These are phyloP conservation scores for Cardamine resedifolia DNA, from an alignment of 345 rosid genomes.

Conservation along the genomic window DNA sequence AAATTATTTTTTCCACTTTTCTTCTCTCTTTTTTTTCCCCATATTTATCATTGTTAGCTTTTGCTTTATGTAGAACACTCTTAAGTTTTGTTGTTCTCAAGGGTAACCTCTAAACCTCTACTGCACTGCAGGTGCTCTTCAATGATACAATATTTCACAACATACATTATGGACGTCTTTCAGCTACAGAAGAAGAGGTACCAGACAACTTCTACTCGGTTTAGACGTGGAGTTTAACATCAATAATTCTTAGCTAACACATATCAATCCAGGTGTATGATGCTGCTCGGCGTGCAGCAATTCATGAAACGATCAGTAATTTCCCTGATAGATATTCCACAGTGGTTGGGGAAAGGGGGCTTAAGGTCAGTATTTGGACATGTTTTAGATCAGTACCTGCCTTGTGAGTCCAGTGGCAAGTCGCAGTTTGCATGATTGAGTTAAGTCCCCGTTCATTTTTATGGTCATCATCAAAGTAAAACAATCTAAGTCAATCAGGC, in stretches of 20 bases:
- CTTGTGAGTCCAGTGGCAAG: slow-evolving; percentile 9
- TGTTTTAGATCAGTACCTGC: slow-evolving; percentile 11
- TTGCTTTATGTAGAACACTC: not conserved
- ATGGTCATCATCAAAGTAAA: not conserved
- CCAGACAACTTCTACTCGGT: slow-evolving; percentile 16
- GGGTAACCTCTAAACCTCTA: slow-evolving; percentile 32
- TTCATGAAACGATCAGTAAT: slow-evolving; percentile 86
- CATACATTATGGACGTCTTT: slow-evolving; percentile 89
- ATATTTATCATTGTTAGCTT: slow-evolving; percentile 4
- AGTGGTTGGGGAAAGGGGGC: slow-evolving; percentile 96
- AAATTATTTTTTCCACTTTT: not conserved
- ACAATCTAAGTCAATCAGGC: too few species aligned
- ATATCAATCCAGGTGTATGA: slow-evolving; percentile 69
- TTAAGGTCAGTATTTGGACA: slow-evolving; percentile 68
- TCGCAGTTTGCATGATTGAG: slow-evolving; percentile 7
- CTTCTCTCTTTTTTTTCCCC: not conserved
- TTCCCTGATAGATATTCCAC: slow-evolving; percentile 94
- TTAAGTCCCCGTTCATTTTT: not conserved
- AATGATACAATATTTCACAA: slow-evolving; percentile 95
- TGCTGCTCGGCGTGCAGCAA: slow-evolving; percentile 93
- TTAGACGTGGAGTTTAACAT: not conserved
- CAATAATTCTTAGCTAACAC: slow-evolving; percentile 11
- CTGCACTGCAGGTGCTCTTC: slow-evolving; percentile 76
- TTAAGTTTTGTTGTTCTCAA: slow-evolving; percentile 19
- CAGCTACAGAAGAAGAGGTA: slow-evolving; percentile 92